Base-by-base conservation (phyloP, 208 protist genomes). In the Angomonas ambiguus region DNA sequence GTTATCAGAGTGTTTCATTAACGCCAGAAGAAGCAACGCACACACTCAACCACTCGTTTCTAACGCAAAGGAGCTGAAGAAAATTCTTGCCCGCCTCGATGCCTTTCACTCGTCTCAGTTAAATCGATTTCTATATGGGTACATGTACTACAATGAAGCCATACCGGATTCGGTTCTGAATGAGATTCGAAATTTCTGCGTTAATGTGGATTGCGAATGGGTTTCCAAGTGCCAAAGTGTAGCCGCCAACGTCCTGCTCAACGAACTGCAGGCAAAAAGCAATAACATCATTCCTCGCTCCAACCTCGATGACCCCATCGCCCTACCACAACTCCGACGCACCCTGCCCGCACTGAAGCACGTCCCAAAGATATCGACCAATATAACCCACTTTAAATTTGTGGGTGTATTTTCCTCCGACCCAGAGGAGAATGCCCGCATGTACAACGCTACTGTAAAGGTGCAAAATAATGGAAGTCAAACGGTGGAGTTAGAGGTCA, bases 41-140 rank as follows among this genome's bases (percentile, higher is more conserved):
- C 83, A 88, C 72, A 88, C 83, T 22, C 78, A 86, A 61, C 83
- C 85, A 16, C 71, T 76, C 11, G 78, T 81, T 1, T 74, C 71
- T 11, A 76, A 74, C 33, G 13, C 73, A 2, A 83, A 85, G 58
- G 75, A 80, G n/a, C 76, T 85, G 34, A 91, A 94, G 61, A 89
- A 83, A 60, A 67, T 76, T 5, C 76, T 89, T 41, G 61, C 65
- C 28, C 72, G 79, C 6, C 48, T 88, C 2, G 78, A 88, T 61
- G 49, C 69, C n/a, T 87, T 91, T 55, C 69, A 85, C 58, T 81
- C 83, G 8, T 82, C 76, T 1, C 86, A 95, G 48, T 67, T 88
- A 16, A 88, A 87, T 48, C 63, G 71, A 0, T 92, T 95, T 58
- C 70, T 92, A 18, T 78, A 80, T 42, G 84, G 69, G 24, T 95